Percentiles rank a stretch among this genome's conserved stretches.
Evolutionary conservation across 345 rosid species (phyloP).

Genomic region (Eucalyptus erythrocorys): DNA sequence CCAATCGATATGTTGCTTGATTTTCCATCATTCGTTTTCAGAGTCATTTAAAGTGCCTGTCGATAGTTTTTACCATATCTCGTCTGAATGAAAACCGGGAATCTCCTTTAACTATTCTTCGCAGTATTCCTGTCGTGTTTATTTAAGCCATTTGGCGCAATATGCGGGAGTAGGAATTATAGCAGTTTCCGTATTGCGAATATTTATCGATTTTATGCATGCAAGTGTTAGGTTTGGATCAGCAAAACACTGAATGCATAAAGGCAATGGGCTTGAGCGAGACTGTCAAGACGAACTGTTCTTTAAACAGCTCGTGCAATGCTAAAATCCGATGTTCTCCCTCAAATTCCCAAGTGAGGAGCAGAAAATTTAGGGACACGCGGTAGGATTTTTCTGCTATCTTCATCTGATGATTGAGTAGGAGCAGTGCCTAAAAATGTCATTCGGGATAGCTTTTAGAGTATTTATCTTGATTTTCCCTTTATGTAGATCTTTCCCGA

Average conservation of each 20-base stretch:
- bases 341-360: background rate
- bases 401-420: background rate
- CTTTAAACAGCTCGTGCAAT: background rate
- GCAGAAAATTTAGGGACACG: background rate
- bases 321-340: background rate
- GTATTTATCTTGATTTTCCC: background rate
- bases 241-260: background rate
- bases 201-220: background rate
- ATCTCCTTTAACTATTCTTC: background rate
- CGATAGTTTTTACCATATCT: background rate
- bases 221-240: background rate
- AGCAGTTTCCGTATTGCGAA: background rate
- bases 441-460: background rate
- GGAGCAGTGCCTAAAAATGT: background rate
- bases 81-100: background rate
- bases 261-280: background rate
- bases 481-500: background rate
- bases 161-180: background rate
- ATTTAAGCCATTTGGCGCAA: background rate
- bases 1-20: background rate
- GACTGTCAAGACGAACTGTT: background rate
- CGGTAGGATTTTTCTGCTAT: background rate
- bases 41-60: background rate
- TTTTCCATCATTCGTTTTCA: background rate
- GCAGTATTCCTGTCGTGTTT: background rate